Conservation (phyloP, 805 yeast species). For the Cyberlindnera bimundalis region DNA sequence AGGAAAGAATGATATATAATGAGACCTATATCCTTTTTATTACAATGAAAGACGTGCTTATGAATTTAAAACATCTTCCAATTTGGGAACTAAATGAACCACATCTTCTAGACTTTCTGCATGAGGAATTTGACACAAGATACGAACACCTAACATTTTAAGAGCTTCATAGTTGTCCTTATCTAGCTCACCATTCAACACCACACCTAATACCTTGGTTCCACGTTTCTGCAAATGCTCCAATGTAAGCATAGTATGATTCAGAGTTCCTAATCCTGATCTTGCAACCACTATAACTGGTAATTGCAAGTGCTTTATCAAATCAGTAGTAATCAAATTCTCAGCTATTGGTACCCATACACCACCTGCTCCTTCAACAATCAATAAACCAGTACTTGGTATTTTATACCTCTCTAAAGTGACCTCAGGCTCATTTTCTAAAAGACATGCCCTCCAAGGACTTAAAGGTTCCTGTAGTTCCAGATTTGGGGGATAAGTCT, state of each 20-base stretch:
- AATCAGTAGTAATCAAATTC: slow-evolving; percentile 25
- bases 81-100: neutral
- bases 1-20: neutral
- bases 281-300: slow-evolving; percentile 29
- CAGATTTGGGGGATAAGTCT: slow-evolving; percentile 18
- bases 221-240: slow-evolving; percentile 24
- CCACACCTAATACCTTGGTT: slow-evolving; percentile 23
- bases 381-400: slow-evolving; percentile 22
- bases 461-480: slow-evolving; percentile 27
- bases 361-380: slow-evolving; percentile 33
- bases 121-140: slow-evolving; percentile 36
- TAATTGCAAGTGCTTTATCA: slow-evolving; percentile 21
- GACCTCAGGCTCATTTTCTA: slow-evolving; percentile 20
- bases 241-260: slow-evolving; percentile 29
- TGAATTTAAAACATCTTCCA: neutral
- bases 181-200: slow-evolving; percentile 27
- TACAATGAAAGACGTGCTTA: neutral
- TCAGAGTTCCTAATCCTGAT: slow-evolving; percentile 31
- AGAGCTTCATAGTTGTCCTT: slow-evolving; percentile 23
- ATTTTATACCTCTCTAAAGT: slow-evolving; percentile 20
- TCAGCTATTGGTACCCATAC: slow-evolving; percentile 29
- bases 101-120: slow-evolving; percentile 3
- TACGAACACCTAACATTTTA: slow-evolving; percentile 21
- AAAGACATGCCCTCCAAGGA: slow-evolving; percentile 28
- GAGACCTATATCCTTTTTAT: neutral